phyloP scores from a whole-genome alignment of 148 eudicot species.

The Rhododendron henanense region DNA sequence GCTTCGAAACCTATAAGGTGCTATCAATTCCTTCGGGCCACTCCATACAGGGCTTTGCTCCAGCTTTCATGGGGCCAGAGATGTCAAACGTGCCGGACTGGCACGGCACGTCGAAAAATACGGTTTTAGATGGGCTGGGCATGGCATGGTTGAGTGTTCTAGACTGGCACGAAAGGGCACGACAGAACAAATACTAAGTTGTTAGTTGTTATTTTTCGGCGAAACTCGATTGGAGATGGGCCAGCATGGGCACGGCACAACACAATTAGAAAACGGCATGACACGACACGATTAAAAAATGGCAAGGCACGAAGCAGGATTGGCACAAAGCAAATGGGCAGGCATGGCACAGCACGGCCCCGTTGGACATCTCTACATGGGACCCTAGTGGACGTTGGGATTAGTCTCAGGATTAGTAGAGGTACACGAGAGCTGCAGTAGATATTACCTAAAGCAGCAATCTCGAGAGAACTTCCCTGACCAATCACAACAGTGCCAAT shows the following conservation, averaged over 20 bases:
- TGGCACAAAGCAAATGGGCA: no score
- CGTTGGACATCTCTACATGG: background rate
- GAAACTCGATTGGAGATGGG: no score
- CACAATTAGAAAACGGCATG: no score
- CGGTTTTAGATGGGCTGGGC: background rate
- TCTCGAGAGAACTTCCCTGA: constrained; percentile 74
- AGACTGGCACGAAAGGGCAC: background rate
- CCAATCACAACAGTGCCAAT: constrained; percentile 93
- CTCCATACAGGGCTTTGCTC: background rate
- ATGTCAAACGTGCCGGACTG: background rate
- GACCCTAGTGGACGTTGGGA: background rate
- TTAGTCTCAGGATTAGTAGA: background rate
- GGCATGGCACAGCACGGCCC: no score
- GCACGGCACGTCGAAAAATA: background rate
- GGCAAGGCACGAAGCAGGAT: no score
- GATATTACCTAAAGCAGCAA: constrained; percentile 68
- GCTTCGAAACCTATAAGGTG: background rate
- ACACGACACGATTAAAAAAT: no score
- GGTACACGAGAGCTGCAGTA: no score
- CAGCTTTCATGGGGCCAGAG: no score
- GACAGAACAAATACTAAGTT: background rate
- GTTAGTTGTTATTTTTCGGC: background rate
- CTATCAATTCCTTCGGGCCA: background rate
- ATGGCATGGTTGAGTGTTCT: no score
- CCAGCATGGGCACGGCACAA: no score